Evolutionary conservation across 2,329 filamentous ascomycete genomes (phyloP), one percentile per base, ranked within the genome.

Genomic region (Trichoderma sp.): DNA sequence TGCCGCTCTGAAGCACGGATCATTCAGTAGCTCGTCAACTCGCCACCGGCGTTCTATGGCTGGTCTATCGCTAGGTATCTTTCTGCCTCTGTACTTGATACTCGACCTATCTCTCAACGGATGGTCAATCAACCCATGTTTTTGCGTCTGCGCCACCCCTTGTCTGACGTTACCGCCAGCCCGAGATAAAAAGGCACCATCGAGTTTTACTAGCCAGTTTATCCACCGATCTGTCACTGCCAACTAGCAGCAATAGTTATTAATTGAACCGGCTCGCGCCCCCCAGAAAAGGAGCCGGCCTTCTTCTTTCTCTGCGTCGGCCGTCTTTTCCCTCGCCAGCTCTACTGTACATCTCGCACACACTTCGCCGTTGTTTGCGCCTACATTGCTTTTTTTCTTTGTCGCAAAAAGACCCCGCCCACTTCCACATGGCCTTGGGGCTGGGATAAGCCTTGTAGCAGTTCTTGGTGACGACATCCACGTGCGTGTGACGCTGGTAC

Each of bases 141-240:
- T 37, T 66, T 49, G 47, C 52, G 53, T 66, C 62, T 66, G 62
- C 62, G 62, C 62, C 62, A 66, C 62, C 62, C 60, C 62, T 66
- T 66, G 62, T 66, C 62, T 37, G 37, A 66, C 62, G 55, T 58
- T 58, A 35, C 55, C 21, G 11, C 55, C 55, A 58, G 55, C 31
- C 24, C 37, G 62, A 56, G 43, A 66, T 57, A 65, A 65, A 66
- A 16, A 43, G 62, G 62, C 62, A 65, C 62, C 62, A 58, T 21
- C 55, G 21, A 55, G 21, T 16, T 27, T 37, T 35, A 37, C 60
- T 63, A 63, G 47, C 60, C 60, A 53, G 21, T 53, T 29, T 63
- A 63, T 63, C 60, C 60, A 63, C 60, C 31, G 47, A 21, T 43
- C 31, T 64, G 19, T 37, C 21, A 24, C 21, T 58, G 13, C 35